A percentile compares a stretch with the other conserved stretches of the same genome.
These are phyloP conservation scores for Ormosia emarginata DNA, from an alignment of 306 rosid species.

Conservation along the genomic window DNA sequence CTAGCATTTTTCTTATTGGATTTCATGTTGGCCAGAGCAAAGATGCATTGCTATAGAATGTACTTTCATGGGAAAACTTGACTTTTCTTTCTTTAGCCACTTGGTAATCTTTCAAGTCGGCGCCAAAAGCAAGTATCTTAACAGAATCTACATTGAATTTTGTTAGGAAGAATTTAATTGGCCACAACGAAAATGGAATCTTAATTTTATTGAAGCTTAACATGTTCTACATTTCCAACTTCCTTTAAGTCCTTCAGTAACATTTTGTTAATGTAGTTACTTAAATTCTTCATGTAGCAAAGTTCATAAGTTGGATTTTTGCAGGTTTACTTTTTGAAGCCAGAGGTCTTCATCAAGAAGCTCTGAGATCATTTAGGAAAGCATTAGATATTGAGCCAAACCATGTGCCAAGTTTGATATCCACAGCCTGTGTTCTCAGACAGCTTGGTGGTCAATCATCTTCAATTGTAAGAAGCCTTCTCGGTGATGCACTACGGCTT, in stretches of 20 bases:
- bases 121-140: background rate
- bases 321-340: constrained; percentile 74
- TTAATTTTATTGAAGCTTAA: background rate
- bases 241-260: background rate
- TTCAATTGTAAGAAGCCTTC: constrained; percentile 75
- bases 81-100: background rate
- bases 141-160: background rate
- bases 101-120: background rate
- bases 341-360: constrained; percentile 68
- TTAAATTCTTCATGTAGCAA: background rate
- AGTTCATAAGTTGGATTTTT: background rate
- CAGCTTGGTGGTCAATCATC: constrained; percentile 66
- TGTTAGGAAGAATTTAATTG: background rate
- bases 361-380: constrained; percentile 61
- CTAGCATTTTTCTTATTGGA: no score
- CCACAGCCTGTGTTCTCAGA: constrained; percentile 66
- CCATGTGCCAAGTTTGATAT: constrained; percentile 81
- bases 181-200: background rate
- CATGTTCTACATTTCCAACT: background rate
- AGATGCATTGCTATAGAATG: no score
- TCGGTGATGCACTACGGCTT: constrained; percentile 70
- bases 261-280: background rate
- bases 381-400: constrained; percentile 74
- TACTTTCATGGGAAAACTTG: no score
- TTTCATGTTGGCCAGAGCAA: no score